Conservation (phyloP, 768 basidiomycete genomes). For the Hebeloma cylindrosporum region DNA sequence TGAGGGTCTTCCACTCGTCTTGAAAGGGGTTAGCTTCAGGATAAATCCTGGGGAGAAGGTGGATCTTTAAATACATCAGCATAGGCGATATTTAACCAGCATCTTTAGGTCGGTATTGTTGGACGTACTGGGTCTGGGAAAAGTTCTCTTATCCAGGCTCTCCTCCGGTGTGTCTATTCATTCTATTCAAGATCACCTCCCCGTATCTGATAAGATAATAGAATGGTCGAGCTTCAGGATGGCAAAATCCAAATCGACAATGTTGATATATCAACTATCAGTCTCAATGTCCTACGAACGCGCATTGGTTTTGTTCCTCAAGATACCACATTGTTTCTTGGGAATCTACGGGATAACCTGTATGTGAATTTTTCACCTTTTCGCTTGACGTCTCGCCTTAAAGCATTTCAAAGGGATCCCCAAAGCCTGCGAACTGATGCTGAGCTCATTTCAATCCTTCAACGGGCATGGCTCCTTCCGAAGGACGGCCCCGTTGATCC, state of each 20-base stretch:
- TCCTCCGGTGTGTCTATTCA: slow-evolving; percentile 44
- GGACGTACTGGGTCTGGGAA: slow-evolving; percentile 53
- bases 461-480: slow-evolving; percentile 60
- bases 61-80: no score
- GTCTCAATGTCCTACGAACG: slow-evolving; percentile 51
- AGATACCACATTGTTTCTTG: slow-evolving; percentile 51
- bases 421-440: slow-evolving; percentile 53
- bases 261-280: slow-evolving; percentile 48
- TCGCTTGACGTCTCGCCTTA: background rate
- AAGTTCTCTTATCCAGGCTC: slow-evolving; percentile 56
- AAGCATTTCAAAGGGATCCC: slow-evolving; percentile 45
- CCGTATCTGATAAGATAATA: slow-evolving; percentile 18
- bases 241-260: slow-evolving; percentile 63
- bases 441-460: slow-evolving; percentile 60
- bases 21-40: slow-evolving; percentile 58
- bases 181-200: background rate
- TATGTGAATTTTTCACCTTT: slow-evolving; percentile 11
- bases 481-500: slow-evolving; percentile 45
- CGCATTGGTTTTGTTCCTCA: slow-evolving; percentile 71
- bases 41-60: slow-evolving; percentile 68
- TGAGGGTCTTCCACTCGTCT: slow-evolving; percentile 60
- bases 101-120: slow-evolving; percentile 43
- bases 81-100: no score
- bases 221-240: slow-evolving; percentile 57
- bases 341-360: slow-evolving; percentile 46